Percentiles rank a stretch among this genome's conserved stretches.
Evolutionary conservation across 2,329 filamentous ascomycete genomes (phyloP).

Genomic region (Ophiostoma ulmi): DNA sequence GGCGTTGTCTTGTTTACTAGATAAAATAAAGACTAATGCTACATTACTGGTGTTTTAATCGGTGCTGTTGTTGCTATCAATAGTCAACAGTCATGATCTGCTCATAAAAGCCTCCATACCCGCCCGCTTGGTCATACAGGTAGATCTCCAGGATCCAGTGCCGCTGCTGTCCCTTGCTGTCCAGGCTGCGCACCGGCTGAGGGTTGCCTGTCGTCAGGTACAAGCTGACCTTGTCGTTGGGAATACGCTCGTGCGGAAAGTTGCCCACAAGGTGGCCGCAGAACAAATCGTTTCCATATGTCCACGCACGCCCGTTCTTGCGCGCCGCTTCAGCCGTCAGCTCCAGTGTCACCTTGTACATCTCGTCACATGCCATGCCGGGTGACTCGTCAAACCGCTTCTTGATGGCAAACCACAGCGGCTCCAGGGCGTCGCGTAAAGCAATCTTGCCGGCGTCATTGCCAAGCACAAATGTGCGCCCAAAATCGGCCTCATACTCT

Average conservation of each 20-base stretch:
- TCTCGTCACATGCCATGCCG: slow-evolving; percentile 14
- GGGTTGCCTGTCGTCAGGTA: slow-evolving; percentile 18
- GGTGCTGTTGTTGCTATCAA: neutral
- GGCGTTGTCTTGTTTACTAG: neutral
- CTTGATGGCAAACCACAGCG: slow-evolving; percentile 21
- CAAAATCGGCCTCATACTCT: slow-evolving; percentile 22
- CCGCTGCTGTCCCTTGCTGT: slow-evolving; percentile 18
- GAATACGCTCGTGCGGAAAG: slow-evolving; percentile 22
- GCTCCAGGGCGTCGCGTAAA: slow-evolving; percentile 18
- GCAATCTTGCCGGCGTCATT: slow-evolving; percentile 17
- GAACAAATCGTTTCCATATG: slow-evolving; percentile 17
- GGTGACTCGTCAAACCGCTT: slow-evolving; percentile 12
- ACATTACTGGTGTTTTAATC: neutral
- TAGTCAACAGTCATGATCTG: slow-evolving; percentile 19
- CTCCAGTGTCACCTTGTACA: slow-evolving; percentile 10
- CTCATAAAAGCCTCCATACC: slow-evolving; percentile 18
- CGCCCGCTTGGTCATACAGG: slow-evolving; percentile 15
- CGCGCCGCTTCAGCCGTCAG: slow-evolving; percentile 9
- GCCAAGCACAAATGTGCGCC: slow-evolving; percentile 20
- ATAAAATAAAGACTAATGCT: neutral
- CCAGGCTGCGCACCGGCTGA: slow-evolving; percentile 8
- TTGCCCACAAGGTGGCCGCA: slow-evolving; percentile 19
- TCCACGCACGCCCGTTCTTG: slow-evolving; percentile 11
- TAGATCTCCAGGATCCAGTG: slow-evolving; percentile 22
- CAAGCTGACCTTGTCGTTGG: slow-evolving; percentile 17